Evolutionary conservation across 257 asterid species (phyloP).

Genomic region (Nicotiana noctiflora): DNA sequence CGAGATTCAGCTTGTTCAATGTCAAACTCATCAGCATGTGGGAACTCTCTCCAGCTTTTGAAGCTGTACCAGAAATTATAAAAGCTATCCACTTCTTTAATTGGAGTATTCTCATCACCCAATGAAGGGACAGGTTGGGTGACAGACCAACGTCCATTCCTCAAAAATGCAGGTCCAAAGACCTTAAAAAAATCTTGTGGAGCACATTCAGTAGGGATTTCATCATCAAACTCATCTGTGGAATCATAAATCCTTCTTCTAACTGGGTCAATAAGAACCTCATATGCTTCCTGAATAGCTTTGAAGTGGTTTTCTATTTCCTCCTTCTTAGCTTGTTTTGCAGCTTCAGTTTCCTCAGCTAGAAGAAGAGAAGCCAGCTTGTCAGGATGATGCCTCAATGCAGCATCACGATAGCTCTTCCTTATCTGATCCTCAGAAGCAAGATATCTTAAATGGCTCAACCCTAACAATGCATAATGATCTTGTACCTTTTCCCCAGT

Average conservation of each 20-base stretch:
- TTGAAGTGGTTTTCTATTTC: slow-evolving; percentile 88
- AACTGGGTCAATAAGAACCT: slow-evolving; percentile 77
- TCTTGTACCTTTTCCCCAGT: slow-evolving; percentile 68
- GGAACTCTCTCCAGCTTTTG: slow-evolving; percentile 97
- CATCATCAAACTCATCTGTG: slow-evolving; percentile 97
- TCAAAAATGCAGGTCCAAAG: slow-evolving; percentile 89
- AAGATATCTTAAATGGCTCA: slow-evolving; percentile 89
- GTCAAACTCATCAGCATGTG: slow-evolving; percentile 94
- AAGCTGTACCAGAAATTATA: slow-evolving; percentile 86
- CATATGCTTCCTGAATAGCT: slow-evolving; percentile 91
- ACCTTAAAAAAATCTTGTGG: slow-evolving; percentile 93
- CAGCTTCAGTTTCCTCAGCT: slow-evolving; percentile 78
- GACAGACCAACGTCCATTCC: slow-evolving; percentile 98
- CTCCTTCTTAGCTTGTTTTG: slow-evolving; percentile 81
- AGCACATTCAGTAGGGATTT: slow-evolving; percentile 70
- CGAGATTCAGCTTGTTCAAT: slow-evolving; percentile 93
- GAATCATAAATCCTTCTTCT: slow-evolving; percentile 94
- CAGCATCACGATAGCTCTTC: slow-evolving; percentile 87
- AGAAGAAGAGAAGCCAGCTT: slow-evolving; percentile 85
- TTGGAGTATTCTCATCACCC: slow-evolving; percentile 65
- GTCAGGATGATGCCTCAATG: slow-evolving; percentile 91
- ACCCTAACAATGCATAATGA: slow-evolving; percentile 87
- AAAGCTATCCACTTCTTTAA: slow-evolving; percentile 70
- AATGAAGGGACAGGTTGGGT: slow-evolving; percentile 56
- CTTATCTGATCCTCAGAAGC: slow-evolving; percentile 95